Conservation (phyloP, 2,329 filamentous ascomycete genomes). For the Beauveria australis region DNA sequence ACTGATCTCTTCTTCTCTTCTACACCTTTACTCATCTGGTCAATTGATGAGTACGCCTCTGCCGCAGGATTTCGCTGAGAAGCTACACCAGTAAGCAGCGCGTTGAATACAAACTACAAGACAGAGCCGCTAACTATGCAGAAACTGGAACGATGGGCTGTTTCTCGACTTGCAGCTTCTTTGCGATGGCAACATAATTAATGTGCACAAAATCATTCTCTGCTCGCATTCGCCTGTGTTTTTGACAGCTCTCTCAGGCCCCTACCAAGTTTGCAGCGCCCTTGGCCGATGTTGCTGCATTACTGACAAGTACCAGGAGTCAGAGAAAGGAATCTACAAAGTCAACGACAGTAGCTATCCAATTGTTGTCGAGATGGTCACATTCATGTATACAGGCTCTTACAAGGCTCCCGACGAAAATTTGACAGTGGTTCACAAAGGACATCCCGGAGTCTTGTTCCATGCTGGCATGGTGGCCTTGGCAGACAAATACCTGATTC, state of each 20-base stretch:
- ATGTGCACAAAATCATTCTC: not conserved
- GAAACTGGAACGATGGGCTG: not conserved
- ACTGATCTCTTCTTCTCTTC: too few relatives aligned
- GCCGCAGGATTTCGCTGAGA: too few relatives aligned
- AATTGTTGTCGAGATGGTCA: not conserved
- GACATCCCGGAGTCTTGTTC: not conserved
- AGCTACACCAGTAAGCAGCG: not conserved
- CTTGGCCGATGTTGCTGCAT: not conserved
- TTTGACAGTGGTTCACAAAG: not conserved
- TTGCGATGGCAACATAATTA: not conserved
- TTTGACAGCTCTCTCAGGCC: not conserved
- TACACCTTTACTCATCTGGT: too few relatives aligned
- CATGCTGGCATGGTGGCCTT: not conserved
- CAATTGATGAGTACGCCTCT: rapidly evolving
- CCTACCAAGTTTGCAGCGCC: not conserved
- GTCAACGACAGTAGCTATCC: not conserved
- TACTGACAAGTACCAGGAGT: not conserved
- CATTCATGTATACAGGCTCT: not conserved
- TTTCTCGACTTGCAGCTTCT: not conserved
- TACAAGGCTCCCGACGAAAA: rapidly evolving
- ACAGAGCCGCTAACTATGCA: not conserved
- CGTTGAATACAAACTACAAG: rapidly evolving
- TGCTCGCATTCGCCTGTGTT: not conserved
- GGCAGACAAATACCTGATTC: not conserved
- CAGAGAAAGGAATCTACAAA: rapidly evolving